Percentiles rank a stretch among this genome's conserved stretches.
phyloP scores from a whole-genome alignment of 1,284 basidiomycete species.

The Wolfiporia cocos region DNA sequence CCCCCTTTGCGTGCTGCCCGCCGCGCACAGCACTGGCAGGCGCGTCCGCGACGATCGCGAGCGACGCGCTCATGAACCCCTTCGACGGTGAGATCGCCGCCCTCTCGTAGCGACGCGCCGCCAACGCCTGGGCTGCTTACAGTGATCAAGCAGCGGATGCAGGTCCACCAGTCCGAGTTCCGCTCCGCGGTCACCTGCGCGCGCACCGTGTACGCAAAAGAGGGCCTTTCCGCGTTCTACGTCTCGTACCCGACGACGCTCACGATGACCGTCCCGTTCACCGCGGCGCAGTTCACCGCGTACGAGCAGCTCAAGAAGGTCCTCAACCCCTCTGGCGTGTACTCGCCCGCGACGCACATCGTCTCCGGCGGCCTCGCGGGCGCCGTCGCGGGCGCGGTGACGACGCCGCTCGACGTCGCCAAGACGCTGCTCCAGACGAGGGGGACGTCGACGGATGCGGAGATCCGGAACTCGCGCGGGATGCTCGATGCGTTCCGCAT shows the following conservation, averaged over 20 bases:
- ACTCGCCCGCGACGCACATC: conserved; percentile 91
- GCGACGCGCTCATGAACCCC: conserved; percentile 99
- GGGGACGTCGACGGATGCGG: conserved; percentile 75
- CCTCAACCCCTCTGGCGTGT: conserved; percentile 82
- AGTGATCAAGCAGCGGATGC: conserved; percentile 99
- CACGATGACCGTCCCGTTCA: conserved; percentile 96
- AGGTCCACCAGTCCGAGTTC: conserved; percentile 89
- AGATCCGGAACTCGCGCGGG: conserved; percentile 81
- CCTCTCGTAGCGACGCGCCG: conserved; percentile 7
- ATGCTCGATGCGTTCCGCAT: conserved; percentile 89
- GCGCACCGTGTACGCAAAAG: conserved; percentile 74
- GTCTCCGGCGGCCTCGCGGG: conserved; percentile 90
- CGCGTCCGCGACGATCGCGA: conserved; percentile 90
- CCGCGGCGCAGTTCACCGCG: conserved; percentile 94
- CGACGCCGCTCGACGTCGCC: conserved; percentile 97
- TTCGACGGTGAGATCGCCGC: conserved; percentile 79
- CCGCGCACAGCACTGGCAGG: conserved; percentile 86
- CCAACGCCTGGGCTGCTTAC: conserved; percentile 12
- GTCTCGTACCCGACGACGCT: conserved; percentile 98
- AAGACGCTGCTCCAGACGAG: conserved; percentile 96
- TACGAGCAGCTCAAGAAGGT: conserved; percentile 92
- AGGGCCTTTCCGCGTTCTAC: conserved; percentile 93
- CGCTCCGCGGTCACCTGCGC: conserved; percentile 83
- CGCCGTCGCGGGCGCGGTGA: conserved; percentile 91
- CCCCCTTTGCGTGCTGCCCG: too few species aligned